Evolutionary conservation across 805 yeast species (phyloP), one percentile per base, ranked within the genome.

Genomic region (Cyberlindnera xishuangbannaensis): DNA sequence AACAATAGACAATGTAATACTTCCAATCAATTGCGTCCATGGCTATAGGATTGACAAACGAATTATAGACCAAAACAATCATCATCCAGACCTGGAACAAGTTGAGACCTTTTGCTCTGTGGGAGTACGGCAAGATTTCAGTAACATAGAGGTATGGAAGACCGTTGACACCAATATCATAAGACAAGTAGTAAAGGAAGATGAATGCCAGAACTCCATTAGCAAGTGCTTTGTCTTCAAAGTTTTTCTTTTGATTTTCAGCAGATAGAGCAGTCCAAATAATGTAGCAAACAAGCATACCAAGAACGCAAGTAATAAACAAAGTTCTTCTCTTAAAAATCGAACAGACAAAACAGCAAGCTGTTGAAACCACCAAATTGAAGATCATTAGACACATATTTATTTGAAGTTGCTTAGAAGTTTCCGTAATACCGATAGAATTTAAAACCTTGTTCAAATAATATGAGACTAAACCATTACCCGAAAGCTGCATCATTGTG

Each of bases 191-290:
- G 60, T 56, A 67, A 15, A 69, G 45, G 61, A 68, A 71, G 30
- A 71, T 65, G 67, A 71, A 64, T 5, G 71, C 71, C 38, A 63
- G 55, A n/a, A 68, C 73, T 36, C 71, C 76, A 31, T 57, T 54
- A 24, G 65, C 67, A 23, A 62, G 48, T 4, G 53, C 15, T 37
- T 65, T 62, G 35, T 68, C 54, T 31, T 54, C 45, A 43, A 62
- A 65, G 43, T 62, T 39, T 18, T 58, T 45, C 41, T 67, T 49
- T 39, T 60, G 65, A 47, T 63, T 65, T 18, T 60, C 42, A 3
- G 76, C 75, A 15, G 77, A 68, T 18, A 66, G 48, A 2, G 52
- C 47, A 0, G 76, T 70, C 65, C 70, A 65, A 31, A 65, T 51
- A 13, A 61, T 46, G 47, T 51, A 67, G 27, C 59, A 41, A 5